These are phyloP conservation scores for Lachnellula willkommii DNA, from an alignment of 2,329 filamentous ascomycete genomes.

Conservation along the genomic window DNA sequence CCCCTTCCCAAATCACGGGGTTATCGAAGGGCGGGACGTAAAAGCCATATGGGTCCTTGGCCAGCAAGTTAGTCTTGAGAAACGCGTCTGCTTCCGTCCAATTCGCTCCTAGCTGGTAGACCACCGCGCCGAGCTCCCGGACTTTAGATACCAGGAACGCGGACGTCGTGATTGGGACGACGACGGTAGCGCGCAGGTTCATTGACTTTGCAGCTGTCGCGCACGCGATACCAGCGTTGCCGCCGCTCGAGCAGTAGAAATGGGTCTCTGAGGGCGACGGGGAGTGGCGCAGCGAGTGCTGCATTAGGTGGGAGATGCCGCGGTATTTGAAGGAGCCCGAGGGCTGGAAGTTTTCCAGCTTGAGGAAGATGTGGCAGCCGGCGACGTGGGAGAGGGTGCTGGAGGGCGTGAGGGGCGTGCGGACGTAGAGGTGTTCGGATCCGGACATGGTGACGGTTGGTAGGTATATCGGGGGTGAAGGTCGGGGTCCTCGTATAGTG, in stretches of 20 bases:
- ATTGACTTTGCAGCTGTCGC: slow-evolving; percentile 65
- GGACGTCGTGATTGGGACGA: slow-evolving; percentile 62
- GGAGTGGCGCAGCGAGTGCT: slow-evolving; percentile 36
- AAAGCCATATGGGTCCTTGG: slow-evolving; percentile 43
- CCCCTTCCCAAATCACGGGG: slow-evolving; percentile 61
- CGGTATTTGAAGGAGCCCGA: slow-evolving; percentile 81
- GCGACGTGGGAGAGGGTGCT: slow-evolving; percentile 21
- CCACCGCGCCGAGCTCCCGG: slow-evolving; percentile 59
- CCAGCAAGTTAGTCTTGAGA: slow-evolving; percentile 54
- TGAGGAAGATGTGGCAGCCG: slow-evolving; percentile 63
- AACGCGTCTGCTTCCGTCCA: slow-evolving; percentile 67
- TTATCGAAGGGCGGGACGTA: slow-evolving; percentile 70
- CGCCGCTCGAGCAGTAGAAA: slow-evolving; percentile 77
- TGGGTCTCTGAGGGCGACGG: slow-evolving; percentile 40
- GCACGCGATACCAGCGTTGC: slow-evolving; percentile 80
- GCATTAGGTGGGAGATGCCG: slow-evolving; percentile 68
- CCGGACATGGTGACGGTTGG: neutral
- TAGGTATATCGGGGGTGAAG: neutral
- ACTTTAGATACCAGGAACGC: slow-evolving; percentile 68
- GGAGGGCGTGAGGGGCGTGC: slow-evolving; percentile 25
- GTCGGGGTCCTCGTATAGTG: neutral
- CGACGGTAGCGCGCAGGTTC: slow-evolving; percentile 64
- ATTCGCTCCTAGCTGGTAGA: slow-evolving; percentile 62
- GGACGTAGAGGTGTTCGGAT: slow-evolving; percentile 19
- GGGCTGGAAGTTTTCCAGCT: slow-evolving; percentile 78